A percentile compares a stretch with the other conserved stretches of the same genome.
Conservation (phyloP, 495 filamentous ascomycete species). For the Hypomontagnella monticulosa region DNA sequence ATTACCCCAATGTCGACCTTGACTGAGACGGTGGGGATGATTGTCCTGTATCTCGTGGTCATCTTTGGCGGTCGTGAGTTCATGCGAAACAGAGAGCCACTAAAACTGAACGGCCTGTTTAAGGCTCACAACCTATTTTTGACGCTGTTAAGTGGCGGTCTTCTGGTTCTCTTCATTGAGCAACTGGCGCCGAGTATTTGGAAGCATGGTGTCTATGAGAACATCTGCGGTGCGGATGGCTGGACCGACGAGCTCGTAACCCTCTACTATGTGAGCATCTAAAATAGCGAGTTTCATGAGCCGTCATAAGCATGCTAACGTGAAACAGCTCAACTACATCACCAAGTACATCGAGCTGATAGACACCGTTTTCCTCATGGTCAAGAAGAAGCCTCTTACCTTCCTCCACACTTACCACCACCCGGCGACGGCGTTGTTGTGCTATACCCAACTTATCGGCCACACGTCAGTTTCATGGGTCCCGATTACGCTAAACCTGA, state of each 20-base stretch:
- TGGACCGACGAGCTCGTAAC: slow-evolving; percentile 78
- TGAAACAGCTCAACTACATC: slow-evolving; percentile 75
- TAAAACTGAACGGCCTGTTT: slow-evolving; percentile 74
- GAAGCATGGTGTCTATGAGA: slow-evolving; percentile 72
- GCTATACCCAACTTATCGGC: slow-evolving; percentile 82
- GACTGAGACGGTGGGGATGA: slow-evolving; percentile 67
- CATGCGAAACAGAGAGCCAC: slow-evolving; percentile 74
- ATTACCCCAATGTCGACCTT: slow-evolving; percentile 75
- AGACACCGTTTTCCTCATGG: slow-evolving; percentile 80
- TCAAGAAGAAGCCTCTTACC: slow-evolving; percentile 86
- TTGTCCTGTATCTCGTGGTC: slow-evolving; percentile 73
- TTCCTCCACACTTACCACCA: slow-evolving; percentile 89
- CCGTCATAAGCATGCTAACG: slow-evolving; percentile 40
- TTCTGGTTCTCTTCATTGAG: slow-evolving; percentile 76
- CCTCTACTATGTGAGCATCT: slow-evolving; percentile 75
- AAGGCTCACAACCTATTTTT: slow-evolving; percentile 82
- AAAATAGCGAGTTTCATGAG: background rate
- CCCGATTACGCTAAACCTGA: slow-evolving; percentile 77
- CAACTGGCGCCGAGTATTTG: slow-evolving; percentile 73
- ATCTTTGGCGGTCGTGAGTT: slow-evolving; percentile 78
- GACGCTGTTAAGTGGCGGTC: slow-evolving; percentile 70
- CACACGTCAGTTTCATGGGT: slow-evolving; percentile 82
- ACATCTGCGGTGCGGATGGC: slow-evolving; percentile 74
- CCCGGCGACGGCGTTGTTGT: slow-evolving; percentile 81
- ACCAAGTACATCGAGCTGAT: slow-evolving; percentile 83